Evolutionary conservation across 2,329 filamentous ascomycete species (phyloP).

Genomic region (Colletotrichum chrysophilum): DNA sequence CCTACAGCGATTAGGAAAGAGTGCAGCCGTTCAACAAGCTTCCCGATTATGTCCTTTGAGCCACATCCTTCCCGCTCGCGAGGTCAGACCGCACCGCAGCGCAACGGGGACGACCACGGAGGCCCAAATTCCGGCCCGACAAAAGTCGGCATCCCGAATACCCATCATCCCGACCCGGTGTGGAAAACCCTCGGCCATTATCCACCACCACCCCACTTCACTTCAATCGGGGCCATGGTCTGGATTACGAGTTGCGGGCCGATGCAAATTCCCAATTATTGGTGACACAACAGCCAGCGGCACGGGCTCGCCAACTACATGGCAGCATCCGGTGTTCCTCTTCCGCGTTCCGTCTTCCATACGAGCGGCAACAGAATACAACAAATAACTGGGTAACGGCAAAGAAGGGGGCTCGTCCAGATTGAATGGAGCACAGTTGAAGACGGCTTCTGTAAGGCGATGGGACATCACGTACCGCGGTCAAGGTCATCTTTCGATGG

Average conservation of each 20-base stretch:
- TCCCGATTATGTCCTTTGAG: not conserved
- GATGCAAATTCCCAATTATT: not conserved
- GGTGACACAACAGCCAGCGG: not conserved
- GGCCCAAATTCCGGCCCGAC: not conserved
- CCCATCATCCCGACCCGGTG: not conserved
- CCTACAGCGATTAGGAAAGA: not conserved
- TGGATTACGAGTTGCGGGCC: not conserved
- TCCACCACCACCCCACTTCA: not conserved
- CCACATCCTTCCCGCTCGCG: not conserved
- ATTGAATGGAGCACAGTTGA: not conserved
- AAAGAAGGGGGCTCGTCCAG: not conserved
- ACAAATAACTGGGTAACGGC: not conserved
- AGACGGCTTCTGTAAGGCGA: not conserved
- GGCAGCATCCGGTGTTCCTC: not conserved
- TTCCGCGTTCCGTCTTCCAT: not conserved
- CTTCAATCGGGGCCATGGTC: not conserved
- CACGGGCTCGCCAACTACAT: not conserved
- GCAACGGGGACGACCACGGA: not conserved
- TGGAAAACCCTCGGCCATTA: not conserved
- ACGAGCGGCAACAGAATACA: not conserved
- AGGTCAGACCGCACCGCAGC: not conserved
- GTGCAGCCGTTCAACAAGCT: not conserved
- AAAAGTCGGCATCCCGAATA: not conserved
- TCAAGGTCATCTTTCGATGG: not conserved
- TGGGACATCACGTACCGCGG: not conserved